Evolutionary conservation across 768 basidiomycete genomes (phyloP), one percentile per base, ranked within the genome.

Genomic region (Terana coerulea): DNA sequence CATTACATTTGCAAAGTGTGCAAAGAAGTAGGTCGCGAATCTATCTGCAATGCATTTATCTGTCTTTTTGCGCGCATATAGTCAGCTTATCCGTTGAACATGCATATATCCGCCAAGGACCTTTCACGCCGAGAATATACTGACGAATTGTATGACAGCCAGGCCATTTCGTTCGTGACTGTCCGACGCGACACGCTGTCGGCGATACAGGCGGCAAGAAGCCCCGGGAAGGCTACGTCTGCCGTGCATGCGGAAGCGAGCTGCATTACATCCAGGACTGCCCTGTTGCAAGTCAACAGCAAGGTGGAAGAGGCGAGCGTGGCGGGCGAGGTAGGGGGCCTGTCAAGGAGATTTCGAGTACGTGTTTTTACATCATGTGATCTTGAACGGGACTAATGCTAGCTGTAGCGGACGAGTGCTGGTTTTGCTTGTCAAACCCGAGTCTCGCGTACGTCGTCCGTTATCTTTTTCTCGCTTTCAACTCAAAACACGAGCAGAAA

Each of bases 381-480:
- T n/a, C 7, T n/a, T 26, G 7, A 9, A 26, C 19, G 9, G 11
- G 31, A 31, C 41, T 30, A 26, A 12, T 9, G 25, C 31, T 50
- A 52, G 24, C 57, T 4, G 41, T 63, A 91, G 91, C 92, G 58
- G 89, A 89, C 50, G 90, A 94, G 66, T 98, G 95, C 68, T 98
- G 95, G 95, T 98, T 99, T 72, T 99, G 97, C 67, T 69, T 99
- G 47, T 95, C 92, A 35, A 98, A 98, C 64, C 95, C 95, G 1
- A 85, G 82, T 59, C 75, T 98, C 33, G 86, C 91, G 84, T 91
- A 63, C 56, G 87, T 77, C n/a, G n/a, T n/a, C n/a, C n/a, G n/a
- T n/a, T n/a, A n/a, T 21, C 33, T 19, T 15, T 1, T 45, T 17
- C 21, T 28, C 34, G 47, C 2, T 44, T 46, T 28, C 37, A 39